Evolutionary conservation across 257 asterid genomes (phyloP).

Genomic region (Handroanthus guayacan): DNA sequence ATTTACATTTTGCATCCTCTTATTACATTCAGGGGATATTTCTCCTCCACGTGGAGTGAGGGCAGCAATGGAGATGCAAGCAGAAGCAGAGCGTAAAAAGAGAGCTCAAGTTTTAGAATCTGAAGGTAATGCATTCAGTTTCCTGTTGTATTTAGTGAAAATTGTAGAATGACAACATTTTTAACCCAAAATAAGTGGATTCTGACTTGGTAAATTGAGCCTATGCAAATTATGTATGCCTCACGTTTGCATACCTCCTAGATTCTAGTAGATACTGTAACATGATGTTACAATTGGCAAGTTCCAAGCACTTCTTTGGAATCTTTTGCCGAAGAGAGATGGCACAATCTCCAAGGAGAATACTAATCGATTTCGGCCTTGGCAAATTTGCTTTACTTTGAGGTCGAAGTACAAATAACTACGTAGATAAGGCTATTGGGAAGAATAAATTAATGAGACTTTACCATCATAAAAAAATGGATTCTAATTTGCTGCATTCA

Average conservation of each 20-base stretch:
- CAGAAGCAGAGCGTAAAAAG: constrained; percentile 83
- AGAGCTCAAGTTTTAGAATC: constrained; percentile 80
- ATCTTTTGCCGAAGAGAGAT: not conserved
- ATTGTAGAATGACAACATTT: too few species aligned
- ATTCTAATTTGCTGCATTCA: not conserved
- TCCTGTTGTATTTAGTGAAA: not conserved
- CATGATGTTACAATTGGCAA: not conserved
- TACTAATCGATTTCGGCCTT: not conserved
- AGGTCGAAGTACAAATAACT: not conserved
- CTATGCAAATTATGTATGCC: not conserved
- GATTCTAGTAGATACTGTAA: not conserved
- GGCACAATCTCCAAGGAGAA: not conserved
- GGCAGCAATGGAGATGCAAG: constrained; percentile 90
- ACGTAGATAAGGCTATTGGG: not conserved
- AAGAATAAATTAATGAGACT: not conserved
- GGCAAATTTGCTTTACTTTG: not conserved
- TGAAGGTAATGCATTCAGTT: constrained; percentile 54
- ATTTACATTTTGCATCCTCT: not conserved
- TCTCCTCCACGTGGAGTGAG: constrained; percentile 80
- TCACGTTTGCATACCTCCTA: not conserved
- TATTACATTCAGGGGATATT: constrained; percentile 61
- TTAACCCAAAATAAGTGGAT: not conserved
- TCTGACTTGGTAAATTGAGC: not conserved
- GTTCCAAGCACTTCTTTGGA: not conserved
- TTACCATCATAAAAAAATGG: not conserved